Evolutionary conservation across 371 early-diverging fungal genomes (phyloP), one percentile per base, ranked within the genome.

Genomic region (Mucor mucedo): DNA sequence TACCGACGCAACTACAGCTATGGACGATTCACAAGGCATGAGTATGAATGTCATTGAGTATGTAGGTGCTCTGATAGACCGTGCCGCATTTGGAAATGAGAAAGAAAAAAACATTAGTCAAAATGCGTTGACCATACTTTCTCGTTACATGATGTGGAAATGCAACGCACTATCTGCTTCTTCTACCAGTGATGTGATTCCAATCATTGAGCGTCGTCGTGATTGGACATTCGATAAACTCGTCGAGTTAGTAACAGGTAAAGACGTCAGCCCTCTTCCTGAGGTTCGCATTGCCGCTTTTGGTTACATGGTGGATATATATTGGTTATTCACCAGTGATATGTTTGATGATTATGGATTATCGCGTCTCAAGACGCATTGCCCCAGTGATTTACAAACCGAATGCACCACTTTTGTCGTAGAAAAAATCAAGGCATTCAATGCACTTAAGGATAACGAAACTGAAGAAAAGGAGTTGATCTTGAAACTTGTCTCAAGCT

Each of bases 261-360:
- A 62, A 3, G 82, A 78, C 50, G 63, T 57, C 7, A 69, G 48
- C 11, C 75, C 75, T 0, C 28, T 71, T 3, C 44, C 66, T 30
- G 68, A 67, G 27, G 63, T 76, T 1, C 67, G 66, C 48, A 60
- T 55, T 5, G 52, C 59, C 29, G 73, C 84, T 10, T 84, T 84
- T 62, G 79, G 78, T 35, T 70, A 73, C 35, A 38, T 85, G 29
- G 75, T 86, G 7, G 86, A 85, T 56, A 56, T 84, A 0, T 83
- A 84, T 60, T 85, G 85, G 85, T 61, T 88, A 5, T 86, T 86
- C 67, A 76, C 78, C 2, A 80, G 80, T 16, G 83, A 85, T 14
- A 59, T 84, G 54, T 85, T 84, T 69, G 70, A 60, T 27, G 60
- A 58, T 5, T 45, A 50, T 10, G 72, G 70, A 13, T 61, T 80